Conservation (phyloP, 169 alveolate species). For the Toxoplasma gondii region DNA sequence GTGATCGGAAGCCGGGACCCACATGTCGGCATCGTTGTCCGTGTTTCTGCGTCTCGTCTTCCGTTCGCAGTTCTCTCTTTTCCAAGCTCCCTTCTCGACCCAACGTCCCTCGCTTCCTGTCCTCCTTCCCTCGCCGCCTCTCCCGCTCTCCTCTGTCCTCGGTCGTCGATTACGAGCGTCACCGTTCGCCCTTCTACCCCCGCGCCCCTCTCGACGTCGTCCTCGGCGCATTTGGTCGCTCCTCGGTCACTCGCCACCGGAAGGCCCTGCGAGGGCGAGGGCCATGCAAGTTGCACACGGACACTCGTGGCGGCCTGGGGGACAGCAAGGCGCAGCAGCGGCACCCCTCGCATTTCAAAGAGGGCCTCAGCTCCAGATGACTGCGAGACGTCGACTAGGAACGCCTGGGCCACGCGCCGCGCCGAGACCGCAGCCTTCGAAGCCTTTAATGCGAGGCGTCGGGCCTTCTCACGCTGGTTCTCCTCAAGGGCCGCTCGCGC, state of each 20-base stretch:
- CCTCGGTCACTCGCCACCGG: background rate
- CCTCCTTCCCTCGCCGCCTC: too few relatives aligned
- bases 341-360: background rate
- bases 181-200: too few relatives aligned
- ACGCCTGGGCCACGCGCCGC: background rate
- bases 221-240: background rate
- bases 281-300: background rate
- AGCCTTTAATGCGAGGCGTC: background rate
- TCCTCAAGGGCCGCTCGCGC: background rate
- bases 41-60: background rate
- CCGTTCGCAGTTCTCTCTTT: background rate
- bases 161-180: too few relatives aligned
- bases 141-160: too few relatives aligned
- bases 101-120: too few relatives aligned
- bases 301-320: conserved; percentile 21
- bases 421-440: background rate
- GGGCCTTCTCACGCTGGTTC: background rate
- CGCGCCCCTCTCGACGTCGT: background rate
- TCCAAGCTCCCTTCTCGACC: background rate
- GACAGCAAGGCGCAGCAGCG: background rate
- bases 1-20: background rate
- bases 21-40: background rate
- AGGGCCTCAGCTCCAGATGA: background rate
- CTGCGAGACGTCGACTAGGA: background rate
- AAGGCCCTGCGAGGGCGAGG: background rate